These are phyloP conservation scores for Backusella psychrophila DNA, from an alignment of 192 early-diverging fungal species.

Conservation along the genomic window DNA sequence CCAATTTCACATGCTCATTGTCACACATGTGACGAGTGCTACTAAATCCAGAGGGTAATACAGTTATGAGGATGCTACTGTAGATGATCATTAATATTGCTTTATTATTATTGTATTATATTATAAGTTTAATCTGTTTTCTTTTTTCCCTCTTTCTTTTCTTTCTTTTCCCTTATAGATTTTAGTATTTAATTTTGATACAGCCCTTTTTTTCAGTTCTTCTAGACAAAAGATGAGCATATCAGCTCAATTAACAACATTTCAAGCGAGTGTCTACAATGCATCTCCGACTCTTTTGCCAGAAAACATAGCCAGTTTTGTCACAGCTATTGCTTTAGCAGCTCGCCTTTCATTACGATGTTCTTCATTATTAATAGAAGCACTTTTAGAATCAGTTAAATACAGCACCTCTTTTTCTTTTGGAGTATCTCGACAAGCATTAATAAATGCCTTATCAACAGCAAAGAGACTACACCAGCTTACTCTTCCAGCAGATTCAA, in stretches of 20 bases:
- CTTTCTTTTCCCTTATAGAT: neutral
- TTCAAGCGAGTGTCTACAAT: slow-evolving; percentile 16
- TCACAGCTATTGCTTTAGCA: slow-evolving; percentile 60
- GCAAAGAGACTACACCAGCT: slow-evolving; percentile 52
- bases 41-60: slow-evolving; percentile 1
- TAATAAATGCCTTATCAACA: slow-evolving; percentile 58
- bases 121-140: neutral
- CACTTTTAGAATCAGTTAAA: slow-evolving; percentile 58
- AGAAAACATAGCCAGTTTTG: slow-evolving; percentile 51
- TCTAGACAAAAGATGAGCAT: slow-evolving; percentile 1
- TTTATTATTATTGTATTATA: neutral
- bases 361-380: slow-evolving; percentile 57
- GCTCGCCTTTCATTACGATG: slow-evolving; percentile 60
- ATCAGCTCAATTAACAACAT: slow-evolving; percentile 21
- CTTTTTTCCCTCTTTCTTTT: neutral
- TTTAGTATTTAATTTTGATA: neutral
- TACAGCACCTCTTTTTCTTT: slow-evolving; percentile 56
- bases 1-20: neutral
- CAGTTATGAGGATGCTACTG: neutral
- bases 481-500: neutral
- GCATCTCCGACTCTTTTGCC: slow-evolving; percentile 51
- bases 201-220: neutral
- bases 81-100: neutral
- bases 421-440: slow-evolving; percentile 51
- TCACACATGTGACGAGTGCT: neutral